Evolutionary conservation across 495 filamentous ascomycete genomes (phyloP), one percentile per base, ranked within the genome.

Genomic region (Penicillium malachiteum): DNA sequence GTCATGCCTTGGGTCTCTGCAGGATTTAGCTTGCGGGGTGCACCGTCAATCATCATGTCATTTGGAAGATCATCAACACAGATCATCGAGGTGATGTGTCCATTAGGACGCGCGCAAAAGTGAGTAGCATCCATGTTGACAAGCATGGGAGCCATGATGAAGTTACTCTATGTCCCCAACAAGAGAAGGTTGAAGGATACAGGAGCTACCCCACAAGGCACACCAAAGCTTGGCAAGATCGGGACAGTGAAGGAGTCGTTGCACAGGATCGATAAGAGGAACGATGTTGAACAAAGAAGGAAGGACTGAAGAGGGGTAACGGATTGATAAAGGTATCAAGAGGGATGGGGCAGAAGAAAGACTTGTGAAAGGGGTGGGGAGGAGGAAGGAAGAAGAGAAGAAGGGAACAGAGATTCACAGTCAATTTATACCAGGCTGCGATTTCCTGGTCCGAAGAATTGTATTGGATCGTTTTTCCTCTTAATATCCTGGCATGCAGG

Each of bases 61-160:
- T 69, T 41, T 0, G 84, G 84, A 5, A 90, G 67, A 68, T 88
- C 81, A 59, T 90, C 88, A 0, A 83, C 76, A 0, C 85, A 82
- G 35, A 90, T 70, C 10, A 92, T 74, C 0, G 84, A 83, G 11
- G 85, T 86, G 51, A 81, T 70, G 13, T 63, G 69, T 46, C 85
- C 85, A 56, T 84, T 75, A 13, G 78, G 76, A 33, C 86, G 81
- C 35, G 78, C 68, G 50, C 80, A 78, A 63, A 81, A 86, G 66
- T 82, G 86, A 14, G 61, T 59, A 49, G 77, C 75, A 48, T 66
- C 56, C 32, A 13, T 39, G 11, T 31, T 14, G 33, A 11, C n/a
- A 32, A 5, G n/a, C 14, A 18, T 16, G 26, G 63, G 61, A 50
- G 68, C 55, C 57, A 68, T 70, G 38, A 9, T 62, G 39, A 48